A percentile compares a stretch with the other conserved stretches of the same genome.
Conservation (phyloP, 805 yeast species). For the Clavispora phyllophila region DNA sequence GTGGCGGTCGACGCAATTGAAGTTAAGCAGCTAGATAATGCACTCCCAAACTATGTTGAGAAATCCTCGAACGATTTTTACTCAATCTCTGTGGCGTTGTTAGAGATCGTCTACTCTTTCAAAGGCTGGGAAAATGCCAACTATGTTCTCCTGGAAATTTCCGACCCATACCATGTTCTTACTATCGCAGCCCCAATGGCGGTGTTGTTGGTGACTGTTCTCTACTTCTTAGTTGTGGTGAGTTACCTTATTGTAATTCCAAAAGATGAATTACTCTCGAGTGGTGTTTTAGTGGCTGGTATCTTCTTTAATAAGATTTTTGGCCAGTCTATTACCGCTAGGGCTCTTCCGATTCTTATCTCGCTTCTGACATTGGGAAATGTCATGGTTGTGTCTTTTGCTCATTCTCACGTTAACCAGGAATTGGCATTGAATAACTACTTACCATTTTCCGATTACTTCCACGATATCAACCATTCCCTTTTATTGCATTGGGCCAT, state of each 20-base stretch:
- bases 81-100: slow-evolving; percentile 49
- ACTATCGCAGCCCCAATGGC: slow-evolving; percentile 60
- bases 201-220: slow-evolving; percentile 44
- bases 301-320: slow-evolving; percentile 53
- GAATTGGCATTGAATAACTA: slow-evolving; percentile 49
- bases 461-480: slow-evolving; percentile 42
- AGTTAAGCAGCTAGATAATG: slow-evolving; percentile 12
- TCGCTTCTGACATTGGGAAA: slow-evolving; percentile 61
- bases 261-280: slow-evolving; percentile 40
- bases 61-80: slow-evolving; percentile 37
- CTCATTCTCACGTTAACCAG: slow-evolving; percentile 55
- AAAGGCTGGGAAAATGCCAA: slow-evolving; percentile 72
- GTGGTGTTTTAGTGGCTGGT: slow-evolving; percentile 65
- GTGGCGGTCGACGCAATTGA: slow-evolving; percentile 30
- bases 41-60: slow-evolving; percentile 2
- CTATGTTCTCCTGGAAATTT: slow-evolving; percentile 54
- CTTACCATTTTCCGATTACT: slow-evolving; percentile 46
- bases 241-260: slow-evolving; percentile 56
- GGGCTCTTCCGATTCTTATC: slow-evolving; percentile 51
- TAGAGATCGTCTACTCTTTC: slow-evolving; percentile 59
- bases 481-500: slow-evolving; percentile 51
- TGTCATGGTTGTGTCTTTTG: slow-evolving; percentile 58
- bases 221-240: slow-evolving; percentile 53
- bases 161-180: slow-evolving; percentile 51
- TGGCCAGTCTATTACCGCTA: slow-evolving; percentile 47